These are phyloP conservation scores for Penicillium taxi DNA, from an alignment of 495 filamentous ascomycete genomes.

Conservation along the genomic window DNA sequence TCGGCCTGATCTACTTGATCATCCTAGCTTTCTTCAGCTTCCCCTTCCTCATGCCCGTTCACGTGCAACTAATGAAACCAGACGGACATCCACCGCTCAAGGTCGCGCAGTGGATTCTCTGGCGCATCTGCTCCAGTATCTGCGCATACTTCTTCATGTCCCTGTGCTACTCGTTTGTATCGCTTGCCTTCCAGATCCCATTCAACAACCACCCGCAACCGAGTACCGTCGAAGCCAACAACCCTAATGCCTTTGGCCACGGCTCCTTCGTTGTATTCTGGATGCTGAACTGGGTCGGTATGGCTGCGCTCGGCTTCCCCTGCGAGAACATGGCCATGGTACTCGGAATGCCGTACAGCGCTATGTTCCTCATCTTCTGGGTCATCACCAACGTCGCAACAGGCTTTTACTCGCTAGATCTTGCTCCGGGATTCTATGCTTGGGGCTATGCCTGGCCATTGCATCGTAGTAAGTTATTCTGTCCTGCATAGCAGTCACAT, in stretches of 20 bases:
- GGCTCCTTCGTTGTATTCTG: slow-evolving; percentile 62
- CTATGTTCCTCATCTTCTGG: slow-evolving; percentile 70
- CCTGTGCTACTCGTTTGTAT: slow-evolving; percentile 57
- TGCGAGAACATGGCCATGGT: slow-evolving; percentile 70
- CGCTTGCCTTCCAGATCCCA: slow-evolving; percentile 57
- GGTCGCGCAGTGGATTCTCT: slow-evolving; percentile 51
- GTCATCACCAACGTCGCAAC: slow-evolving; percentile 64
- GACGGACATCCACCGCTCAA: slow-evolving; percentile 51
- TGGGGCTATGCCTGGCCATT: slow-evolving; percentile 73
- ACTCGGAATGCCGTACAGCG: slow-evolving; percentile 57
- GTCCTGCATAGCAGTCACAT: neutral
- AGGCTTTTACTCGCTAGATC: slow-evolving; percentile 53
- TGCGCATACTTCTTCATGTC: slow-evolving; percentile 60
- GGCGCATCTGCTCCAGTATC: slow-evolving; percentile 54
- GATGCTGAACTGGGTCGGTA: slow-evolving; percentile 68
- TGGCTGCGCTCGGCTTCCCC: slow-evolving; percentile 59
- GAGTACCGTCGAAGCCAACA: slow-evolving; percentile 33
- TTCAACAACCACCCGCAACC: slow-evolving; percentile 43
- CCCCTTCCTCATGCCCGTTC: slow-evolving; percentile 60
- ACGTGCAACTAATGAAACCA: slow-evolving; percentile 47
- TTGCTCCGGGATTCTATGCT: slow-evolving; percentile 52
- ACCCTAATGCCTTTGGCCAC: slow-evolving; percentile 50
- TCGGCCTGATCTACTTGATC: slow-evolving; percentile 66
- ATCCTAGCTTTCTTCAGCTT: slow-evolving; percentile 69
- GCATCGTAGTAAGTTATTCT: slow-evolving; percentile 43